Percentiles rank a stretch among this genome's conserved stretches.
These are phyloP conservation scores for Hemerocallis citrina DNA, from an alignment of 106 monocot genomes.

Conservation along the genomic window DNA sequence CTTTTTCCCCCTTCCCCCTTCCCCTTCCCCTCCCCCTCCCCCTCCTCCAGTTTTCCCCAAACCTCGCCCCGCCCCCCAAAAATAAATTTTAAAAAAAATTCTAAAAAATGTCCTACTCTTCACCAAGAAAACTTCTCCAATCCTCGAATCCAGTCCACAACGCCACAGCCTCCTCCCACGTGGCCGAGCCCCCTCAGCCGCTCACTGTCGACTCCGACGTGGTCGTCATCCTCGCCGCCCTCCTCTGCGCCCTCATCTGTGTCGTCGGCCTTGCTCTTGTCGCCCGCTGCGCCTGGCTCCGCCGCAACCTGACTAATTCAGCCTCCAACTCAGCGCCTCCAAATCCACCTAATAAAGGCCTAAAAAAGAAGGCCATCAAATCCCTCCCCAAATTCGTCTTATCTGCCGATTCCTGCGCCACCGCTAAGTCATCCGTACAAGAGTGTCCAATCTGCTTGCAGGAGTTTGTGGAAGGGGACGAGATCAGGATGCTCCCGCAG, in stretches of 20 bases:
- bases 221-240: slow-evolving; percentile 14
- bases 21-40: no score
- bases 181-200: not conserved
- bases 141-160: not conserved
- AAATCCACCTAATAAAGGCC: not conserved
- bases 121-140: no score
- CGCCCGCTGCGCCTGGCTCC: slow-evolving; percentile 16
- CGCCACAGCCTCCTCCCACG: not conserved
- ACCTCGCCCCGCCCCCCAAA: no score
- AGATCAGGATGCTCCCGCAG: slow-evolving; percentile 11
- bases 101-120: no score
- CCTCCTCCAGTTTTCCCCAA: no score
- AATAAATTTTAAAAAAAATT: no score
- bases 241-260: slow-evolving; percentile 20
- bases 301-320: not conserved
- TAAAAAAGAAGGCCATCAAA: slow-evolving; percentile 8
- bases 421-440: not conserved
- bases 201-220: slow-evolving; percentile 1
- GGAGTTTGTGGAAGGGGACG: slow-evolving; percentile 14
- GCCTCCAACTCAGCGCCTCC: not conserved
- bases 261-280: slow-evolving; percentile 13
- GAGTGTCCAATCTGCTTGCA: slow-evolving; percentile 16
- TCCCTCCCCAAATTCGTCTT: slow-evolving; percentile 11
- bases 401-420: no score
- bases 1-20: no score